Conservation (phyloP, 2,329 filamentous ascomycete species). For the Colletotrichum tamarilloi region DNA sequence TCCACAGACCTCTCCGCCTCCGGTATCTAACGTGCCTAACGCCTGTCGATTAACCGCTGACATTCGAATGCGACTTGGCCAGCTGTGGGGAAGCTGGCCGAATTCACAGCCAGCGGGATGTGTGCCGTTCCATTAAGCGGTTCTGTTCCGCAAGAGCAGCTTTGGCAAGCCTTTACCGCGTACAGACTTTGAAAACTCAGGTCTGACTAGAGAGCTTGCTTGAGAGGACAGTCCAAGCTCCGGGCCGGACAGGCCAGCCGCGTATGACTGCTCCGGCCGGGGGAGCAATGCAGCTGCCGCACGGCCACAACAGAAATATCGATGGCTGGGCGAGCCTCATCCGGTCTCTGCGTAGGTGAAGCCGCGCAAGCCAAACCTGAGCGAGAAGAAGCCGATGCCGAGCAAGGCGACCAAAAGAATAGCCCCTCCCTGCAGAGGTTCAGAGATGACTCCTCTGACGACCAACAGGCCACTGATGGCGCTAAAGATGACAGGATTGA, state of each 20-base stretch:
- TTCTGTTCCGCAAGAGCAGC: neutral
- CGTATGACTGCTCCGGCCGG: neutral
- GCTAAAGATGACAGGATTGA: conserved; percentile 42
- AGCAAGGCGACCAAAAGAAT: conserved; percentile 42
- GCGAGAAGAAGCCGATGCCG: conserved; percentile 40
- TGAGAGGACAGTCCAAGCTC: neutral
- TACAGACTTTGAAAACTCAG: neutral
- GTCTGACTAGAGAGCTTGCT: neutral
- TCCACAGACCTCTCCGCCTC: conserved; percentile 13
- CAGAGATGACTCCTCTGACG: conserved; percentile 41
- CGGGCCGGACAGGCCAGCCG: neutral
- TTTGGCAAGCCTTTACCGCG: neutral
- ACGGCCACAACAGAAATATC: neutral
- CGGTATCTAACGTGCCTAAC: neutral
- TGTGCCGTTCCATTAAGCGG: neutral
- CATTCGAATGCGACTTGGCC: neutral
- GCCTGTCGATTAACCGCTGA: conserved; percentile 1
- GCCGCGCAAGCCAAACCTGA: conserved; percentile 40
- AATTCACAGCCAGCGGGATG: neutral
- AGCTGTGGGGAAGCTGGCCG: neutral
- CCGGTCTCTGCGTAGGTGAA: conserved; percentile 19
- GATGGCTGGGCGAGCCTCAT: conserved; percentile 11
- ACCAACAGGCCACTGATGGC: conserved; percentile 42
- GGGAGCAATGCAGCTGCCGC: neutral
- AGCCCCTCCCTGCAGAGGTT: conserved; percentile 42